Conservation (phyloP, 106 monocot genomes). For the Acorus gramineus region DNA sequence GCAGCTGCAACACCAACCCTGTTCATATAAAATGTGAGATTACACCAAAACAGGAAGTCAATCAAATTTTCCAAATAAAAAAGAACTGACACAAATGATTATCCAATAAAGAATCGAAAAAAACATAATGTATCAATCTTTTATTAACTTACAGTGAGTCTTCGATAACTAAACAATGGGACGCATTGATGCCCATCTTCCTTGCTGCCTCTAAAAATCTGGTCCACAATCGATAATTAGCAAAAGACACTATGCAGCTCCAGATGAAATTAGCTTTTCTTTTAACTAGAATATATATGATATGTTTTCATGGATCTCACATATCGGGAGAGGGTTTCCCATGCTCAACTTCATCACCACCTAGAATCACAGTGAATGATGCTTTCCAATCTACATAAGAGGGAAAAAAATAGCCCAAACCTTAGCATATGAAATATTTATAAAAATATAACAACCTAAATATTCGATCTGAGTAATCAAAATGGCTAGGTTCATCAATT, state of each 20-base stretch:
- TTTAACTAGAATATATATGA: not conserved
- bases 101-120: no score
- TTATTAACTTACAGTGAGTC: conserved; percentile 55
- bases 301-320: conserved; percentile 14
- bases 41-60: no score
- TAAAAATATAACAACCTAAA: no score
- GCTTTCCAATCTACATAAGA: conserved; percentile 60
- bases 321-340: conserved; percentile 83
- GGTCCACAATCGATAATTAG: conserved; percentile 5
- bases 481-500: no score
- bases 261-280: not conserved
- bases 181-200: conserved; percentile 40
- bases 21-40: no score
- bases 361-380: conserved; percentile 58
- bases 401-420: not conserved
- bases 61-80: no score
- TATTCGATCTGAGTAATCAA: no score
- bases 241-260: not conserved
- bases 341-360: conserved; percentile 54
- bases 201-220: conserved; percentile 74
- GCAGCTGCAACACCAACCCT: conserved; percentile 69
- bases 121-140: not conserved
- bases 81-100: no score
- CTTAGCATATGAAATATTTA: not conserved
- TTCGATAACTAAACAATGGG: conserved; percentile 66